Evolutionary conservation across 2,329 filamentous ascomycete species (phyloP), one percentile per base, ranked within the genome.

Genomic region (Allantophomopsis lycopodina): DNA sequence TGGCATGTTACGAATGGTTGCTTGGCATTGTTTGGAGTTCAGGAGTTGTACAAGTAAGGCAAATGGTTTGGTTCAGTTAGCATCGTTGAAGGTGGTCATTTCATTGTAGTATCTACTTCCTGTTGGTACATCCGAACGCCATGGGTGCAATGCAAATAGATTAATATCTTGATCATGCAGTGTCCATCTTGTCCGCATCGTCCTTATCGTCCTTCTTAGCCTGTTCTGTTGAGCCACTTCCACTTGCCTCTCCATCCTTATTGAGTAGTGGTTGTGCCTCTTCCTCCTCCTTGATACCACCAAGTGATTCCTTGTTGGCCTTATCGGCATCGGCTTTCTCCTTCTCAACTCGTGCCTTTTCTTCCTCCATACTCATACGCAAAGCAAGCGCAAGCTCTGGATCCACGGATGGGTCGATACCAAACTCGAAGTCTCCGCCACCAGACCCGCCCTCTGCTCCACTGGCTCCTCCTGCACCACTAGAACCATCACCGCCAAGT

Each of bases 281-380:
- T 42, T 74, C 75, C 58, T 86, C 82, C 57, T 89, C 83, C 51
- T 86, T 79, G 56, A 96, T 86, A 36, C 77, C 77, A 54, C 87
- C 86, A 49, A 96, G 68, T 35, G 77, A 75, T 34, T 76, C 76
- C 65, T 88, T 89, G 49, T 76, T 76, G 23, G 23, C 23, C 40
- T 75, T 72, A 49, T 70, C 73, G 31, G 66, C 61, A 43, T 77
- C 73, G 50, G 84, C 80, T 50, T 84, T 80, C 46, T 85, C 76
- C 63, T 86, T 86, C 60, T 94, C 88, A 62, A 93, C 80, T 53
- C 91, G 71, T 45, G 88, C 88, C 66, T 93, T 93, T 63, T 98
- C 91, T 59, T 98, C 91, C 60, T 98, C 91, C 74, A 94, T 86
- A 61, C 85, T 94, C 86, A 98, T 94, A 47, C 91, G 79, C 57